Base-by-base conservation (phyloP, 2,329 filamentous ascomycete genomes). In the Monilinia vaccinii-corymbosi region DNA sequence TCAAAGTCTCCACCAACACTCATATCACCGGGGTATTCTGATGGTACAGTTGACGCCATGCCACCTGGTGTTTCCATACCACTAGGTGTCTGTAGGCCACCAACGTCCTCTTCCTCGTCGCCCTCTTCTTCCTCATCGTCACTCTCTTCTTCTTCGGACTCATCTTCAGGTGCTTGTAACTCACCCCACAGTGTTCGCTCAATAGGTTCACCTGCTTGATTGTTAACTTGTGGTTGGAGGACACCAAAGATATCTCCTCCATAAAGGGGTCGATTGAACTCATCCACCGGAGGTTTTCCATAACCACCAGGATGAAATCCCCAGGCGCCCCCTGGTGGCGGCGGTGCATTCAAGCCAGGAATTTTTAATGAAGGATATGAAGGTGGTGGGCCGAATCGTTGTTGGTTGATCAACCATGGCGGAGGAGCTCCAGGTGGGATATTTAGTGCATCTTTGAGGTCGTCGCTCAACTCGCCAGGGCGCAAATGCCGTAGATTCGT, bases 371-470 rank as follows among this genome's bases (percentile, higher is more conserved):
- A 90, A 25, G 94, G 92, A 73, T 99, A 99, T 10, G 91, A 95
- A 7, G 93, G 92, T 1, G 94, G 93, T 28, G 92, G 91, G 0
- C 94, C 94, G 69, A 91, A 90, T 67, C 93, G 86, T 75, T 99
- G 94, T 75, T 96, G 91, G 74, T 96, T 96, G 72, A 99, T 93
- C 63, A 99, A 81, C 94, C 94, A 99, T 45, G 94, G 94, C 28
- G 94, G 93, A 9, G 94, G 93, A 31, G 92, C 91, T 55, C 91
- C 92, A 16, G 91, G 89, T 25, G 91, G 89, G 78, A 99, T 97
- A 68, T 91, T 94, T 1, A 99, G 81, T 6, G 94, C 93, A 71
- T 97, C 93, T 70, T 90, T 93, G 45, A 97, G 81, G 67, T 90
- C 86, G 59, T 97, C 91, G 67, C 87, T 94, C 52, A 97, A 75